These are phyloP conservation scores for Candida albicans DNA, from an alignment of 1,139 yeast species.

Conservation along the genomic window DNA sequence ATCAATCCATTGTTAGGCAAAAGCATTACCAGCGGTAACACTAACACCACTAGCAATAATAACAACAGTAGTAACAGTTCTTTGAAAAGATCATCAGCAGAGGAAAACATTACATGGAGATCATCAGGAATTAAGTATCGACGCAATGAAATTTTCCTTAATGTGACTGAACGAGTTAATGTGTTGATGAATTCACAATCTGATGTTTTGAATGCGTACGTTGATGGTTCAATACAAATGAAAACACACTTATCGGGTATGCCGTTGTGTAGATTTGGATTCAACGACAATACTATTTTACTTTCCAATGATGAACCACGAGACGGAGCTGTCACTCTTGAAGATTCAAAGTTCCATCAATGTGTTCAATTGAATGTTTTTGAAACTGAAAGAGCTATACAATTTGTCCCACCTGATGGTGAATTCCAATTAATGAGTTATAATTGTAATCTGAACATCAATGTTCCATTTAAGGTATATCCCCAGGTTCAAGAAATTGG, in stretches of 20 bases:
- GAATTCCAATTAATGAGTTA: slow-evolving; percentile 86
- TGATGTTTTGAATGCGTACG: slow-evolving; percentile 65
- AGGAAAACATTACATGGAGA: slow-evolving; percentile 59
- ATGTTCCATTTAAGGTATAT: slow-evolving; percentile 70
- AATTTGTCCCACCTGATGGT: slow-evolving; percentile 93
- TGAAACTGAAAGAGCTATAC: slow-evolving; percentile 75
- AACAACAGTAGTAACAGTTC: background rate
- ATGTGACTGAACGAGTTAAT: slow-evolving; percentile 74
- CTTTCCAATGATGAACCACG: slow-evolving; percentile 17
- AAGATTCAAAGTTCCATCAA: slow-evolving; percentile 87
- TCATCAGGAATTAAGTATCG: slow-evolving; percentile 71
- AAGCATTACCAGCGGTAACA: background rate
- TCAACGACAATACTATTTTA: slow-evolving; percentile 46
- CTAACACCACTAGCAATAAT: background rate
- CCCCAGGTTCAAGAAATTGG: slow-evolving; percentile 62
- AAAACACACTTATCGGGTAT: slow-evolving; percentile 75
- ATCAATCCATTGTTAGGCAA: slow-evolving; percentile 7
- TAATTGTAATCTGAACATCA: slow-evolving; percentile 52
- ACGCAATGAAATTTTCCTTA: slow-evolving; percentile 76
- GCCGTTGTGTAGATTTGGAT: slow-evolving; percentile 66
- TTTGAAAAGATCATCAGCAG: background rate
- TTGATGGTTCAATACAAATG: slow-evolving; percentile 74
- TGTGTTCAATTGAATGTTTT: slow-evolving; percentile 82
- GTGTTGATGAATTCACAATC: slow-evolving; percentile 63
- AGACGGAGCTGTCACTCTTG: slow-evolving; percentile 53